A percentile compares a stretch with the other conserved stretches of the same genome.
Evolutionary conservation across 108 stramenopile genomes (phyloP).

Genomic region (Cylindrotheca closterium): DNA sequence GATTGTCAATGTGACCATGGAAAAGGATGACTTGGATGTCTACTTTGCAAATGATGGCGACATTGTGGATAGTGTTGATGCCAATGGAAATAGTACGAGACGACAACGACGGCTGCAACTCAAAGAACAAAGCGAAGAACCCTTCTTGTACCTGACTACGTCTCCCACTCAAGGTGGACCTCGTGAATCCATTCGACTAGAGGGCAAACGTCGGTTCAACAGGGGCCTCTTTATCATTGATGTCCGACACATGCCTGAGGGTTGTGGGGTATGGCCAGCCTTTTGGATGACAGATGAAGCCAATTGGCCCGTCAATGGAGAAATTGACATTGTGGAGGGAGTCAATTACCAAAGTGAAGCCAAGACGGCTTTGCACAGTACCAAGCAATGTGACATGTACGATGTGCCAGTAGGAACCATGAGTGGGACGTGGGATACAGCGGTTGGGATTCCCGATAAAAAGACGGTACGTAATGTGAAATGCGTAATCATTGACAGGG

Average conservation of each 20-base stretch:
- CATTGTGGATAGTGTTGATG: background rate
- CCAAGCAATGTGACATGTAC: constrained; percentile 78
- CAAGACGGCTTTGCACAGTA: constrained; percentile 84
- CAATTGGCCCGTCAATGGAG: constrained; percentile 91
- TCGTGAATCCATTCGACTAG: constrained; percentile 73
- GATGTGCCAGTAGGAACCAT: constrained; percentile 68
- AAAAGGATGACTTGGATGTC: constrained; percentile 42
- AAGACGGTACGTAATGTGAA: constrained; percentile 33
- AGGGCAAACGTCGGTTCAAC: constrained; percentile 75
- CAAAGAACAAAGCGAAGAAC: constrained; percentile 33
- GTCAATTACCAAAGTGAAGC: constrained; percentile 80
- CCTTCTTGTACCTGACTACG: constrained; percentile 74
- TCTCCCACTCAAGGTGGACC: constrained; percentile 66
- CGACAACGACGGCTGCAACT: background rate
- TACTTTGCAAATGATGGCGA: constrained; percentile 26
- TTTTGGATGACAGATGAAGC: constrained; percentile 89
- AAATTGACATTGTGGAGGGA: constrained; percentile 91
- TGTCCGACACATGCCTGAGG: constrained; percentile 85
- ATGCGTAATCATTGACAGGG: background rate
- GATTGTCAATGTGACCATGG: constrained; percentile 57
- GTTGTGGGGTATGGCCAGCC: constrained; percentile 90
- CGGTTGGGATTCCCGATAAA: constrained; percentile 76
- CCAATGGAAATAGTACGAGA: background rate
- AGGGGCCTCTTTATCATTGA: constrained; percentile 85
- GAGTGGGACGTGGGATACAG: constrained; percentile 83